Conservation (phyloP, 2,329 filamentous ascomycete genomes). For the Ilyonectria robusta region DNA sequence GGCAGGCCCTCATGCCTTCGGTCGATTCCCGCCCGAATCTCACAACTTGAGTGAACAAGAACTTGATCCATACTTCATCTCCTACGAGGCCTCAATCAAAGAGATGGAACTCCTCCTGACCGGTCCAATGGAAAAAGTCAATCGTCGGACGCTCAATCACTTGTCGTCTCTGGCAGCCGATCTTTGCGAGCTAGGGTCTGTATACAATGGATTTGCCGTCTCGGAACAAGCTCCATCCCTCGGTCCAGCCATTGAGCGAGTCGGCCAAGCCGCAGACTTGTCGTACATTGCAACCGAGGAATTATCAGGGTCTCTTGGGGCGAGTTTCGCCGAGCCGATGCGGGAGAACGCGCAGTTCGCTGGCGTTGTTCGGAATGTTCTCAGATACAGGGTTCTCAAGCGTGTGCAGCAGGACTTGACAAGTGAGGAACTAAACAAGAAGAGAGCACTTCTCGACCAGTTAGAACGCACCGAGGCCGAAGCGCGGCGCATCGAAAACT, state of each 20-base stretch:
- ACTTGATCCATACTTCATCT: conserved; percentile 94
- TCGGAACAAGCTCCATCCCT: conserved; percentile 92
- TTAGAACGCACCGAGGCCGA: conserved; percentile 95
- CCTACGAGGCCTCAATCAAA: conserved; percentile 92
- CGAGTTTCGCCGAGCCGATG: conserved; percentile 97
- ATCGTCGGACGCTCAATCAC: conserved; percentile 89
- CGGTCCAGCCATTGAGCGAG: conserved; percentile 91
- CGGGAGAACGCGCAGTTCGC: conserved; percentile 98
- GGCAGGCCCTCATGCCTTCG: conserved; percentile 72
- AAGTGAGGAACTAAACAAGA: conserved; percentile 91
- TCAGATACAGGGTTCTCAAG: conserved; percentile 92
- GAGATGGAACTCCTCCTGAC: conserved; percentile 90
- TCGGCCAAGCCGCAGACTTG: conserved; percentile 94
- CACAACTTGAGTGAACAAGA: conserved; percentile 87
- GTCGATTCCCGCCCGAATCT: conserved; percentile 86
- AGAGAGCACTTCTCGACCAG: conserved; percentile 84
- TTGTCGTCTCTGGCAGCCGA: conserved; percentile 87
- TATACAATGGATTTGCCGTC: conserved; percentile 96
- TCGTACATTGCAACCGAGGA: conserved; percentile 98
- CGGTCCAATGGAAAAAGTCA: conserved; percentile 97
- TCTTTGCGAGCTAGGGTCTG: conserved; percentile 92
- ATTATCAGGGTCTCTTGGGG: conserved; percentile 87
- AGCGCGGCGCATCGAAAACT: conserved; percentile 93
- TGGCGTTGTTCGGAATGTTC: conserved; percentile 88
- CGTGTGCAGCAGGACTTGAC: conserved; percentile 98